A percentile compares a stretch with the other conserved stretches of the same genome.
Evolutionary conservation across 2,329 filamentous ascomycete genomes (phyloP).

Genomic region (Talaromyces rugulosus): DNA sequence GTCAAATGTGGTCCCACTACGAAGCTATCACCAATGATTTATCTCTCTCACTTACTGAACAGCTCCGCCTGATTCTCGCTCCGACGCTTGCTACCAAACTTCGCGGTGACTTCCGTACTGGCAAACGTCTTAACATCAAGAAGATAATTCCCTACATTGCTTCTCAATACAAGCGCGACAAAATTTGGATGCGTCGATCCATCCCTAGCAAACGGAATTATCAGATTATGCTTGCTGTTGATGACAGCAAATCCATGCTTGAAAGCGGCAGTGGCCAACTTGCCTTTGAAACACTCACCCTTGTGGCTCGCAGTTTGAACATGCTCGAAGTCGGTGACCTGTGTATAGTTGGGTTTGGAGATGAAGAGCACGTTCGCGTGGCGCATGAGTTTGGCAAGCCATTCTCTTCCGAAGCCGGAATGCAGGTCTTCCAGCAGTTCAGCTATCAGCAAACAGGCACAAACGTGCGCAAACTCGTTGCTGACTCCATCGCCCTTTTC

Average conservation of each 20-base stretch:
- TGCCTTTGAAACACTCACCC: conserved; percentile 89
- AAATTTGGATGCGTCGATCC: conserved; percentile 97
- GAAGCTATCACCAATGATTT: conserved; percentile 80
- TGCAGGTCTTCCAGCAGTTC: conserved; percentile 79
- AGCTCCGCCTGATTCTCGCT: conserved; percentile 89
- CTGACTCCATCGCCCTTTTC: conserved; percentile 76
- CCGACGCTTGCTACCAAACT: conserved; percentile 95
- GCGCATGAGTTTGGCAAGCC: conserved; percentile 82
- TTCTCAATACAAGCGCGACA: conserved; percentile 96
- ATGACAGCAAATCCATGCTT: conserved; percentile 92
- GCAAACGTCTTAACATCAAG: conserved; percentile 98
- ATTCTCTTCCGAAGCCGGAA: conserved; percentile 76
- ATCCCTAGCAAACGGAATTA: conserved; percentile 92
- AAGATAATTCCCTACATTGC: conserved; percentile 99
- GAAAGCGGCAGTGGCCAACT: conserved; percentile 72
- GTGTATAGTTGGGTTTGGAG: conserved; percentile 85
- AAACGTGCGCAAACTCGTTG: conserved; percentile 74
- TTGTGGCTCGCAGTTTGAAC: conserved; percentile 78
- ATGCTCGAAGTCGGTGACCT: conserved; percentile 95
- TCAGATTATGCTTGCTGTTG: conserved; percentile 95
- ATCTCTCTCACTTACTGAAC: conserved; percentile 84
- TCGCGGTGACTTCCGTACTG: conserved; percentile 92
- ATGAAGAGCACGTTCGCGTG: conserved; percentile 64
- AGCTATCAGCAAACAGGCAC: conserved; percentile 81
- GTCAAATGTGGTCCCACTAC: conserved; percentile 78